Base-by-base conservation (phyloP, 768 basidiomycete genomes). In the Tylopilus balloui region DNA sequence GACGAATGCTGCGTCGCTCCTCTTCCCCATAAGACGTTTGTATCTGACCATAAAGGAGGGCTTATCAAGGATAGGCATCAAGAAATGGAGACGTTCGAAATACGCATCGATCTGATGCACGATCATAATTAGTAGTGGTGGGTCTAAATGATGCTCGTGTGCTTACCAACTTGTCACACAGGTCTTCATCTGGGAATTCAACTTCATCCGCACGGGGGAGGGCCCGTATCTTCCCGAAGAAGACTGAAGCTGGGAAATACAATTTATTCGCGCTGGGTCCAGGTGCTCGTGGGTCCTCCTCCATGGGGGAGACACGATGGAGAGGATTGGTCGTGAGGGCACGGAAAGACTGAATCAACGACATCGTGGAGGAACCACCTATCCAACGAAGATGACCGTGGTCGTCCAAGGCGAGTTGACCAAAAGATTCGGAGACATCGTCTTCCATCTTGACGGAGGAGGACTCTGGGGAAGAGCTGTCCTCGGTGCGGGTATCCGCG, bases 331-430 rank as follows among this genome's bases (percentile, higher is more conserved):
- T 78, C 20, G 86, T 88, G 54, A 85, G 69, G 38, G 85, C 80
- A 53, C 80, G 81, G 73, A 92, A 92, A 5, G 88, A 90, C 62
- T 92, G 89, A 41, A 92, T 90, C 57, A 92, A 78, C 6, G 90
- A 88, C 90, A 92, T 91, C 19, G 89, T 89, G 14, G 89, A 92
- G 5, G 91, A 92, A 45, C 89, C 87, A 35, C 90, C 90, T 58
- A 92, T 92, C 90, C 90, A 92, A 51, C 89, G 81, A 78, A 88
- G 82, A 67, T 91, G 88, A 27, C 90, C 90, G 56, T 91, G 86
- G 63, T 92, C 91, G 59, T 92, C 90, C 34, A 92, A 75, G 23
- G 91, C 88, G 45, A 92, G 78, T 64, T 92, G 89, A 17, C 89
- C 91, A 61, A 92, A 85, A 14, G 86, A 84, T 65, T 92, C 89